Base-by-base conservation (phyloP, 1,284 basidiomycete genomes). In the Naganishia sp. region DNA sequence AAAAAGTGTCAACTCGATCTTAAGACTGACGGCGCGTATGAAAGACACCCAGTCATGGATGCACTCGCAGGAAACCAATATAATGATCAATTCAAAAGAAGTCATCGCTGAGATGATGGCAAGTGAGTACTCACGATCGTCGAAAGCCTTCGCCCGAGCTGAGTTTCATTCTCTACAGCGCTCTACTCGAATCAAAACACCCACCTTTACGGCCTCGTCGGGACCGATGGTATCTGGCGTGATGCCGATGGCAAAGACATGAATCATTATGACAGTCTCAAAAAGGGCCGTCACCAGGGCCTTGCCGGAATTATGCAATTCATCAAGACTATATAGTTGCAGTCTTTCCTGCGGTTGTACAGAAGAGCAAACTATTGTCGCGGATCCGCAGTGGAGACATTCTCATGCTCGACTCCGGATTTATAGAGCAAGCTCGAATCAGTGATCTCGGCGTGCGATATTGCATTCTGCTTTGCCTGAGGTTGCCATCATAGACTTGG, bases 21-120 rank as follows among this genome's bases (percentile, higher is more conserved):
- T 42, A 21, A 43, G 31, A 28, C 41, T 31, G 39, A 23, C 28
- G 28, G n/a, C 13, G 18, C 3, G 15, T 21, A 13, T 35, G 35
- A n/a, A 25, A 65, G 85, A 87, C 70, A 85, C 84, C n/a, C 88
- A 90, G 74, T 85, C 84, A 18, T 90, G 88, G 87, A 90, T 85
- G 82, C 90, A 91, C 76, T 87, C 85, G 47, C 87, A 89, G 71
- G 89, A 91, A 74, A 84, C 87, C 72, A 90, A 91, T 74, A 81
- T 90, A 66, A 85, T 91, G 84, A 82, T 90, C 56, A 89, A 91
- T 75, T 85, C 82, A 28, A 76, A 76, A 66, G 72, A 83, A 66
- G 82, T 89, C 61, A 85, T 87, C 49, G 71, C 75, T 45, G 87
- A 88, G 70, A 88, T 88, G 86, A 83, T 85, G 76, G 82, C 84